Evolutionary conservation across 2,329 filamentous ascomycete species (phyloP), one percentile per base, ranked within the genome.

Genomic region (Aschersonia sp.): DNA sequence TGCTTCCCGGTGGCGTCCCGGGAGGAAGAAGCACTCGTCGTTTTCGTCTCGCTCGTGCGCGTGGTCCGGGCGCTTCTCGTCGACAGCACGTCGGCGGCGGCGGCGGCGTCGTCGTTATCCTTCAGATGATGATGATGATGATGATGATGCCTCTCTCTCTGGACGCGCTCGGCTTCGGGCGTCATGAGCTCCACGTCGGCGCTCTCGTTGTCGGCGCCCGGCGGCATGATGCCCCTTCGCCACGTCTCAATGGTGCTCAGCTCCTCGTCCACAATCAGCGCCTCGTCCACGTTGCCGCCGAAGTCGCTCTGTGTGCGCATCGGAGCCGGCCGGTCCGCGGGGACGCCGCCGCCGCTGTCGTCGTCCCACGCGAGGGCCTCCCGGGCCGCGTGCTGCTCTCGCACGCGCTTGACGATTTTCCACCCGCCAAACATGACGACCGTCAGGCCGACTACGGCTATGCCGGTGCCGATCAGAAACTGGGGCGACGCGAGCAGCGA

Each of bases 341-440:
- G 48, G 1, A 50, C 50, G 2, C 48, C 49, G 31, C n/a, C n/a
- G n/a, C n/a, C n/a, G n/a, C n/a, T n/a, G n/a, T n/a, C n/a, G n/a
- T 62, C 56, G 22, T 62, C 56, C 22, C 58, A 61, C 1, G 57
- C 54, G 32, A 59, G 51, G 6, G 62, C 62, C 43, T 60, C 58
- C 2, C 57, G 50, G 1, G 60, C 57, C 2, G 56, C 54, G 47
- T 63, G 61, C 22, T 59, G 60, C 47, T 74, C 72, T 50, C 66
- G 64, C 54, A 97, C 86, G 56, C 81, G 83, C 72, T 96, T 94
- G 66, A 98, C 81, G 62, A 98, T 96, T 68, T 95, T 97, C 76
- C 87, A 97, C 5, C 92, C 90, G 47, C 92, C 92, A 51, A 98
- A 87, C 62, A 92, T 89, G 57, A 98, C 87, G 7, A 97, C 81